A percentile compares a stretch with the other conserved stretches of the same genome.
These are phyloP conservation scores for Aspergillus viridinutans DNA, from an alignment of 2,329 filamentous ascomycete genomes.

Conservation along the genomic window DNA sequence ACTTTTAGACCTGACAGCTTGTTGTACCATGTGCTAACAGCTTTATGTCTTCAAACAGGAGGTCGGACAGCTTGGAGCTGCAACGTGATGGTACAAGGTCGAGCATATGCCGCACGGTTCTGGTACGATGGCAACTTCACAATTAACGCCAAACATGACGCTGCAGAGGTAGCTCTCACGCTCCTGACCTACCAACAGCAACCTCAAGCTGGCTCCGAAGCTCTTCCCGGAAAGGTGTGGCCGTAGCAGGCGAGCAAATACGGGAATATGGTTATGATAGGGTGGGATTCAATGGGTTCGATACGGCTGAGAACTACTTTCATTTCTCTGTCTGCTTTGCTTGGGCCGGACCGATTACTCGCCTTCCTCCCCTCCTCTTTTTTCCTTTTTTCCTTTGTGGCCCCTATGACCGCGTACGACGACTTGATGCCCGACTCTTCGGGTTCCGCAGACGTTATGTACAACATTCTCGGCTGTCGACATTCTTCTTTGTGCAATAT, in stretches of 20 bases:
- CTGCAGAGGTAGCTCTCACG: constrained; percentile 69
- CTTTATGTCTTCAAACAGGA: constrained; percentile 49
- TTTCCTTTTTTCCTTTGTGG: not conserved
- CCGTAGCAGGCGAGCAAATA: constrained; percentile 14
- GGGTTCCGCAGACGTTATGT: constrained; percentile 1
- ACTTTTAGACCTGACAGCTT: constrained; percentile 25
- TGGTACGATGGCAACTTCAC: constrained; percentile 90
- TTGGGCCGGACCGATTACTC: not conserved
- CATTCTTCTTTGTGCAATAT: not conserved
- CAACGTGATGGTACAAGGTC: constrained; percentile 66
- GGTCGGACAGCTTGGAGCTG: constrained; percentile 90
- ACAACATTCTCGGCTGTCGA: constrained; percentile 5
- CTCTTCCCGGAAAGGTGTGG: constrained; percentile 21
- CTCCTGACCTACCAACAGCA: constrained; percentile 23
- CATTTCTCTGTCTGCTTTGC: not conserved
- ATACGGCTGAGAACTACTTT: not conserved
- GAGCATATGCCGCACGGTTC: constrained; percentile 66
- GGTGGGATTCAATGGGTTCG: not conserved
- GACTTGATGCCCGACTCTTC: not conserved
- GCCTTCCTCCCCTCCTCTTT: constrained; percentile 1
- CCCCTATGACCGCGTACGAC: not conserved
- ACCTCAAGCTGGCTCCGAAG: constrained; percentile 7
- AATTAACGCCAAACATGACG: constrained; percentile 85
- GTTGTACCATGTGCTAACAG: constrained; percentile 19
- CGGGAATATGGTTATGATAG: constrained; percentile 1